Conservation (phyloP, 192 early-diverging fungal species). For the Anaeromyces robustus region DNA sequence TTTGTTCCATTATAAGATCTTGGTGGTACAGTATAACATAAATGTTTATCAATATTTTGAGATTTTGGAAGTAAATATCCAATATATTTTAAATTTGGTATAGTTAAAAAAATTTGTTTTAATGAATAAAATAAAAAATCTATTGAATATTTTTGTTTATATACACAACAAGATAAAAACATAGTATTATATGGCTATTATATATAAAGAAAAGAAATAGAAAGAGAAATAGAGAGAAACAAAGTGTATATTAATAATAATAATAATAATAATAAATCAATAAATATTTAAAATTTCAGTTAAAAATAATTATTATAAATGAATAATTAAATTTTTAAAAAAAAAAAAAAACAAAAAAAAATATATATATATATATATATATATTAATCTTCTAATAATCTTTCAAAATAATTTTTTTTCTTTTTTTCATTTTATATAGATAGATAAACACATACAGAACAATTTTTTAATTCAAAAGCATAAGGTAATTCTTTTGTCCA, state of each 20-base stretch:
- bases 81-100: background rate
- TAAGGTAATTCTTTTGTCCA: background rate
- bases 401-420: too few relatives aligned
- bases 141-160: background rate
- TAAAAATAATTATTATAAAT: too few relatives aligned
- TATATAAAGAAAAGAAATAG: too few relatives aligned
- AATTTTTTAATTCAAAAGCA: background rate
- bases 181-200: background rate
- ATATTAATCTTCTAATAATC: too few relatives aligned
- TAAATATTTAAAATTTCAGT: too few relatives aligned
- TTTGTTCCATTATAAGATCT: background rate
- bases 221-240: too few relatives aligned
- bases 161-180: background rate
- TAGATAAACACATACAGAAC: background rate
- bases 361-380: too few relatives aligned
- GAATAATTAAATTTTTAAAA: too few relatives aligned
- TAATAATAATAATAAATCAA: too few relatives aligned
- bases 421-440: too few relatives aligned
- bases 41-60: background rate
- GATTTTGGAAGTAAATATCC: background rate
- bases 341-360: too few relatives aligned
- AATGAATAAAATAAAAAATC: background rate
- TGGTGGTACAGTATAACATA: background rate
- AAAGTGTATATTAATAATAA: too few relatives aligned
- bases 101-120: background rate